Evolutionary conservation across 1,284 basidiomycete species (phyloP), one percentile per base, ranked within the genome.

Genomic region (Lentinula novae-zelandiae): DNA sequence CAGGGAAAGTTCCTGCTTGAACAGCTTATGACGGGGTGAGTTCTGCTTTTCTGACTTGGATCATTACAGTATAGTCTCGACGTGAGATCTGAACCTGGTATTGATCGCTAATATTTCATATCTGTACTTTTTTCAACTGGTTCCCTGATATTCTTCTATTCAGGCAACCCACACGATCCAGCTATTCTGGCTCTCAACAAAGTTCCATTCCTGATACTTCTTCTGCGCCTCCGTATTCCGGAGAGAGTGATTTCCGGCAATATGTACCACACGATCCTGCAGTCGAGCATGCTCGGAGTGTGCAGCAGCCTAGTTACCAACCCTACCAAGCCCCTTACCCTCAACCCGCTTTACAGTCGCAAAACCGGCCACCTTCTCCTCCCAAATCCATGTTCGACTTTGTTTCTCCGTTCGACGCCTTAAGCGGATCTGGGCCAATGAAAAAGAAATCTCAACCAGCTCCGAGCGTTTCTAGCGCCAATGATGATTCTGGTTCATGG

Each of bases 301-400:
- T 72, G 0, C 76, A 78, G 61, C 72, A 60, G 36, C 65, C 54
- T 40, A 68, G 68, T 56, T 67, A 67, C 52, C 65, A 63, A 39
- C 67, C 60, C 40, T 66, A 63, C 49, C 66, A 64, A 49, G 65
- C 63, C 6, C 27, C 68, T 65, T 56, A 67, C 64, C 51, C 68
- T 65, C 44, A 67, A 61, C 56, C 61, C 63, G 46, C 67, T 64
- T 65, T 69, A 17, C 68, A 67, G 27, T 77, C 76, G 61, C 82
- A 79, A 57, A 79, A 79, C 50, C 76, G 81, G 9, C 85, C 89
- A 0, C 83, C 87, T 38, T 86, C 89, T 49, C 81, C 86, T 34
- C 86, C 84, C 66, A 87, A 88, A 72, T 87, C 88, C 58, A 84
- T 92, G 81, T 93, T 92, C 67, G 89, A 92, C 54, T 93, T 90